Evolutionary conservation across 2,329 filamentous ascomycete species (phyloP).

Genomic region (Aureobasidium namibiae): DNA sequence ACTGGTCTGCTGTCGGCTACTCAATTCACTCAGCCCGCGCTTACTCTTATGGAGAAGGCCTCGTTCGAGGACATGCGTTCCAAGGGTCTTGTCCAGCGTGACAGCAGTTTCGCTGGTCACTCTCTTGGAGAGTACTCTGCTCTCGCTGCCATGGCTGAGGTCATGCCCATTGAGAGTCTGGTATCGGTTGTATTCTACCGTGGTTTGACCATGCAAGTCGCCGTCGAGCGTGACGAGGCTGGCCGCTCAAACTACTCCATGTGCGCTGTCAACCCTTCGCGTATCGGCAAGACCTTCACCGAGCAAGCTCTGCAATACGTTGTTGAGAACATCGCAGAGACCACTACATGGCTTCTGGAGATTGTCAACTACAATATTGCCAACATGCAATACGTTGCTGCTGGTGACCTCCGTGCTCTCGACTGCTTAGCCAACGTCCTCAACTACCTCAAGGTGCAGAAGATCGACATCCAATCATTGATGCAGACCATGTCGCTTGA

Average conservation of each 20-base stretch:
- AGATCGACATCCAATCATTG: conserved; percentile 92
- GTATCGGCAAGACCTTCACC: conserved; percentile 98
- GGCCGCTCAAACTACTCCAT: conserved; percentile 98
- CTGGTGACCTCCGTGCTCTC: conserved; percentile 57
- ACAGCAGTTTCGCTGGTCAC: conserved; percentile 96
- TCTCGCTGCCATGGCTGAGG: conserved; percentile 87
- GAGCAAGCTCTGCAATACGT: conserved; percentile 96
- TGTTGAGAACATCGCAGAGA: conserved; percentile 87
- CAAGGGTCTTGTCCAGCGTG: conserved; percentile 89
- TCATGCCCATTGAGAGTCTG: conserved; percentile 98
- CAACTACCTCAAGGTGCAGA: conserved; percentile 93
- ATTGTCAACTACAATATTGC: conserved; percentile 92
- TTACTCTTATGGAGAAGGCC: conserved; percentile 99
- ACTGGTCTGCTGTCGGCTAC: conserved; percentile 92
- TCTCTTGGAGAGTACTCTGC: conserved; percentile 98
- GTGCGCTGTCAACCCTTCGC: conserved; percentile 97
- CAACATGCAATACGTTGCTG: conserved; percentile 62
- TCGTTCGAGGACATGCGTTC: conserved; percentile 98
- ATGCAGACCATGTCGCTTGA: conserved; percentile 80
- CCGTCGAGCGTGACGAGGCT: conserved; percentile 86
- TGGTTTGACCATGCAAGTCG: conserved; percentile 97
- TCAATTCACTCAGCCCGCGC: conserved; percentile 94
- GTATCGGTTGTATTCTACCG: conserved; percentile 99
- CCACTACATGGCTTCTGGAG: conserved; percentile 90
- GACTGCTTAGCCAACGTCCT: conserved; percentile 67